A percentile compares a stretch with the other conserved stretches of the same genome.
Evolutionary conservation across 164 flowering plant species (phyloP).

Genomic region (Nymphaea thermarum): DNA sequence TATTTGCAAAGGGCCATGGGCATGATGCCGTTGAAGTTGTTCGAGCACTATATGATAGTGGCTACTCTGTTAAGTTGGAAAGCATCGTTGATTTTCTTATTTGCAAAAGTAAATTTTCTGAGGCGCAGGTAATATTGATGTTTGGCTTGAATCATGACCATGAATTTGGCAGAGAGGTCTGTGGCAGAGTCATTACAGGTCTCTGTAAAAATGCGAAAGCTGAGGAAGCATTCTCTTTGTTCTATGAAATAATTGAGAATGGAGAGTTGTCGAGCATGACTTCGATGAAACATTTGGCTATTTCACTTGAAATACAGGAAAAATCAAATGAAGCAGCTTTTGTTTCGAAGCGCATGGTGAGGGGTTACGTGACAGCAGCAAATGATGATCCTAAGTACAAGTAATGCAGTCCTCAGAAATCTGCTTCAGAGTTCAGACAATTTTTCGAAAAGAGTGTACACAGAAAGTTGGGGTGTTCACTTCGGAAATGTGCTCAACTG

Average conservation of each 20-base stretch:
- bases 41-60: constrained; percentile 37
- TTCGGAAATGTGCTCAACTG: no score
- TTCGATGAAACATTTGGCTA: constrained; percentile 29
- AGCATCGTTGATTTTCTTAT: constrained; percentile 37
- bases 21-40: constrained; percentile 38
- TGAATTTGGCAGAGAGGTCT: constrained; percentile 21
- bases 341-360: constrained; percentile 22
- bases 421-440: no score
- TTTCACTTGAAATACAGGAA: constrained; percentile 33
- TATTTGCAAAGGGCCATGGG: constrained; percentile 22
- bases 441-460: no score
- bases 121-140: constrained; percentile 34
- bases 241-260: constrained; percentile 49
- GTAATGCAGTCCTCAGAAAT: not conserved
- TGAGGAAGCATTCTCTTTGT: constrained; percentile 58
- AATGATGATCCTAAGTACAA: not conserved
- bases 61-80: constrained; percentile 43
- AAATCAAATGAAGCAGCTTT: constrained; percentile 45
- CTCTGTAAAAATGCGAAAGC: constrained; percentile 34
- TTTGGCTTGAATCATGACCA: constrained; percentile 41
- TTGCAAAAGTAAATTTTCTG: constrained; percentile 20
- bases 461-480: no score
- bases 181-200: constrained; percentile 28
- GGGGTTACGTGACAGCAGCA: not conserved
- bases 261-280: constrained; percentile 21